Percentiles rank a stretch among this genome's conserved stretches.
These are phyloP conservation scores for Novymonas esmeraldas DNA, from an alignment of 208 protist species.

Conservation along the genomic window DNA sequence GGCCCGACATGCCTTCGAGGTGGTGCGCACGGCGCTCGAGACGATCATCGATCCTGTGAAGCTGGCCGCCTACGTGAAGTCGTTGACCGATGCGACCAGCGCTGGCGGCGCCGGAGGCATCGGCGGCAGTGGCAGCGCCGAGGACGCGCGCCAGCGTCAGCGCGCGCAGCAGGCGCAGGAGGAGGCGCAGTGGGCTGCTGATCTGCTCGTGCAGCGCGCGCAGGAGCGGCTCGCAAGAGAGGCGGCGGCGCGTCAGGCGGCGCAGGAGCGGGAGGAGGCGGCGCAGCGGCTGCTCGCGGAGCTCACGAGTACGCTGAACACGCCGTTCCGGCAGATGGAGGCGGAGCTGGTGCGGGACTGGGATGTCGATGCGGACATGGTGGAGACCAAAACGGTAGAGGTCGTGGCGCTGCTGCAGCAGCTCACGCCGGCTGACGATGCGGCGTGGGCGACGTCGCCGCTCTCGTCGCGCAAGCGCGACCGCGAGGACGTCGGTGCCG, in stretches of 20 bases:
- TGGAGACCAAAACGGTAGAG: conserved; percentile 67
- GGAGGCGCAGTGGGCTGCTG: conserved; percentile 57
- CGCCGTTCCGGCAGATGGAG: conserved; percentile 75
- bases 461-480: conserved; percentile 20
- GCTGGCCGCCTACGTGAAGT: conserved; percentile 45
- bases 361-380: conserved; percentile 72
- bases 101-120: not conserved
- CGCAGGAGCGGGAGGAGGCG: conserved; percentile 46
- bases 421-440: conserved; percentile 19
- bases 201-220: conserved; percentile 55
- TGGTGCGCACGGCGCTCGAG: conserved; percentile 61
- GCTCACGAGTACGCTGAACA: conserved; percentile 59
- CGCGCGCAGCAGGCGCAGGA: conserved; percentile 50
- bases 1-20: conserved; percentile 70
- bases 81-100: conserved; percentile 1
- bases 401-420: conserved; percentile 50
- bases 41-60: conserved; percentile 56
- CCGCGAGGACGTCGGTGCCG: conserved; percentile 17
- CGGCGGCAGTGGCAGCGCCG: not conserved
- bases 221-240: conserved; percentile 33
- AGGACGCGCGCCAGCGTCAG: conserved; percentile 33
- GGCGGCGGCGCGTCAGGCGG: conserved; percentile 30
- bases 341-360: conserved; percentile 67
- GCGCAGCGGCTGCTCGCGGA: conserved; percentile 53
- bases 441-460: too few relatives aligned